Percentiles rank a stretch among this genome's conserved stretches.
Evolutionary conservation across 768 basidiomycete genomes (phyloP).

Genomic region (Termitomyces sp.): DNA sequence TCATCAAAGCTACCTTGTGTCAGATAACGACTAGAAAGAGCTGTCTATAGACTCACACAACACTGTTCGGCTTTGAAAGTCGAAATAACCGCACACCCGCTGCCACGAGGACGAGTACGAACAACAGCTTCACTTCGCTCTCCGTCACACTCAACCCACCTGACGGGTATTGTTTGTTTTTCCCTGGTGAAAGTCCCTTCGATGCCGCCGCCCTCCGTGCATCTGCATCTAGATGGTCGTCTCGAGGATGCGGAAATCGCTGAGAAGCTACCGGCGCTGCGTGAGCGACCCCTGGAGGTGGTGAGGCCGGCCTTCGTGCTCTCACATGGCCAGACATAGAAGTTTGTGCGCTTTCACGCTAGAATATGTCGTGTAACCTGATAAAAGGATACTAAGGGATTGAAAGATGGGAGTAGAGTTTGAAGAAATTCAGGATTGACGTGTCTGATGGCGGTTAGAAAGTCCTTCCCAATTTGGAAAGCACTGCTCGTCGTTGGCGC

Average conservation of each 20-base stretch:
- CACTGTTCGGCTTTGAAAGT: conserved; percentile 80
- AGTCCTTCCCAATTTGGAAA: neutral
- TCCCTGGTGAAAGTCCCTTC: conserved; percentile 53
- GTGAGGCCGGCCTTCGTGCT: conserved; percentile 65
- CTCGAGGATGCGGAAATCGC: conserved; percentile 60
- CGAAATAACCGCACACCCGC: conserved; percentile 80
- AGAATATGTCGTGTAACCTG: conserved; percentile 2
- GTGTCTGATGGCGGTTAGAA: conserved; percentile 8
- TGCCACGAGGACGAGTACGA: conserved; percentile 63
- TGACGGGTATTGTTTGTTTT: conserved; percentile 37
- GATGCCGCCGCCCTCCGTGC: conserved; percentile 63
- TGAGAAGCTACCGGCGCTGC: conserved; percentile 33
- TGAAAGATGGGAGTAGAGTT: conserved; percentile 2
- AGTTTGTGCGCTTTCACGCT: conserved; percentile 8
- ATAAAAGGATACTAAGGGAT: conserved; percentile 2
- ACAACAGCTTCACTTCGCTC: conserved; percentile 76
- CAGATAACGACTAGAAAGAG: neutral
- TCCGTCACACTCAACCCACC: conserved; percentile 62
- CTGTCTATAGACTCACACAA: conserved; percentile 65
- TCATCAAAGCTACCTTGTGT: conserved; percentile 77
- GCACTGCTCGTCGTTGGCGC: neutral
- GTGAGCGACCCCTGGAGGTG: conserved; percentile 43
- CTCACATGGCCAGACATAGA: conserved; percentile 51
- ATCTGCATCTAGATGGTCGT: conserved; percentile 73
- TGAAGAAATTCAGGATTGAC: conserved; percentile 9